These are phyloP conservation scores for Graphilbum sp. DNA, from an alignment of 2,329 filamentous ascomycete genomes.

Conservation along the genomic window DNA sequence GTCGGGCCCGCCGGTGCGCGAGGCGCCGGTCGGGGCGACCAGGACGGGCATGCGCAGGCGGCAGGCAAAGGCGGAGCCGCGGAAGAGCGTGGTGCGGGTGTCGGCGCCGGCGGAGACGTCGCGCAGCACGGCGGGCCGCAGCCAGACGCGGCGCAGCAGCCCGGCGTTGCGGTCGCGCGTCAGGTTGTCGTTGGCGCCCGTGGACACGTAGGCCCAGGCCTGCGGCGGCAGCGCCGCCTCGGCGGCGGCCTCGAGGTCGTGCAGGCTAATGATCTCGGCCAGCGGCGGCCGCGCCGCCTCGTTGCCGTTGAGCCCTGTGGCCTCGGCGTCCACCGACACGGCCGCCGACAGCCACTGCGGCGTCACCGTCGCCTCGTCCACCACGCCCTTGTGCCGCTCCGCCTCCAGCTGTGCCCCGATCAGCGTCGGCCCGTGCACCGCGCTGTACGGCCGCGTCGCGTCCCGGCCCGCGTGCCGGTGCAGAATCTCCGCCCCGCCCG, in stretches of 20 bases:
- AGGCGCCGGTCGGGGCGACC: conserved; percentile 32
- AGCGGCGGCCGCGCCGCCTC: conserved; percentile 5
- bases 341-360: conserved; percentile 7
- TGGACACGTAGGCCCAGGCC: conserved; percentile 38
- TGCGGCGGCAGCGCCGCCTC: conserved; percentile 26
- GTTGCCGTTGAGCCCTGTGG: background rate
- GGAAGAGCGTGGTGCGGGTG: conserved; percentile 24
- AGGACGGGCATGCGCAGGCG: conserved; percentile 25
- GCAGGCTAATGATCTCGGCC: conserved; percentile 13
- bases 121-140: conserved; percentile 33
- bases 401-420: conserved; percentile 23
- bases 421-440: conserved; percentile 28
- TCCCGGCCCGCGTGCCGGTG: conserved; percentile 33
- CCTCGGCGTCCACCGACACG: conserved; percentile 1
- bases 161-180: conserved; percentile 31
- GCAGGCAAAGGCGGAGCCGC: conserved; percentile 14
- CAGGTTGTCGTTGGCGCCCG: conserved; percentile 34
- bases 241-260: conserved; percentile 32
- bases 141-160: conserved; percentile 30
- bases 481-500: conserved; percentile 25
- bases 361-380: conserved; percentile 24
- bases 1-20: conserved; percentile 30
- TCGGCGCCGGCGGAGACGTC: conserved; percentile 23
- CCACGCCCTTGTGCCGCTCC: conserved; percentile 28
- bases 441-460: conserved; percentile 33